Conservation (phyloP, 805 yeast genomes). For the Danielia reshetovae region DNA sequence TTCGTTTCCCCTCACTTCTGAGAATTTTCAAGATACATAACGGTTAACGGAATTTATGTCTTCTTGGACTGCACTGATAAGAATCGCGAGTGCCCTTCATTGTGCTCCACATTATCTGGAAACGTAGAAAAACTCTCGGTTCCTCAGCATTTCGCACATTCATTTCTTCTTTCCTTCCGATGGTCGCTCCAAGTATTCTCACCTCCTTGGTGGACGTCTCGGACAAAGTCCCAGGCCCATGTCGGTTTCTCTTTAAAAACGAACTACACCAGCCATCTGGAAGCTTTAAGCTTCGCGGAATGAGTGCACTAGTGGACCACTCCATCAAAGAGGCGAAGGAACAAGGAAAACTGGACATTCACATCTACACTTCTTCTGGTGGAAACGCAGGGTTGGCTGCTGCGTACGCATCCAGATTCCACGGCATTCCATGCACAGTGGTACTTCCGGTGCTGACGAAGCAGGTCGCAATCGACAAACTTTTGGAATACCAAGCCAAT, state of each 20-base stretch:
- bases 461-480: slow-evolving; percentile 16
- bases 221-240: background rate
- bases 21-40: too few species aligned
- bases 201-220: slow-evolving; percentile 1
- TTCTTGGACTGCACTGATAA: too few species aligned
- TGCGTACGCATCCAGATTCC: slow-evolving; percentile 23
- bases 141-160: too few species aligned
- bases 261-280: slow-evolving; percentile 14
- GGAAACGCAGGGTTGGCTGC: slow-evolving; percentile 37
- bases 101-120: too few species aligned
- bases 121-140: too few species aligned
- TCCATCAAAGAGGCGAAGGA: slow-evolving; percentile 1
- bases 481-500: slow-evolving; percentile 20
- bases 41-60: too few species aligned
- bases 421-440: slow-evolving; percentile 25
- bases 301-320: slow-evolving; percentile 6
- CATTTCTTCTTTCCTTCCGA: background rate
- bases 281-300: slow-evolving; percentile 13
- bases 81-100: too few species aligned
- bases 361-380: slow-evolving; percentile 29
- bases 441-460: slow-evolving; percentile 23
- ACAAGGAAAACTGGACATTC: slow-evolving; percentile 12
- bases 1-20: too few species aligned
- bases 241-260: slow-evolving; percentile 8
- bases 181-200: slow-evolving; percentile 1